phyloP scores from a whole-genome alignment of 1,139 yeast genomes.

The Suzukiozyma palmioleophila region DNA sequence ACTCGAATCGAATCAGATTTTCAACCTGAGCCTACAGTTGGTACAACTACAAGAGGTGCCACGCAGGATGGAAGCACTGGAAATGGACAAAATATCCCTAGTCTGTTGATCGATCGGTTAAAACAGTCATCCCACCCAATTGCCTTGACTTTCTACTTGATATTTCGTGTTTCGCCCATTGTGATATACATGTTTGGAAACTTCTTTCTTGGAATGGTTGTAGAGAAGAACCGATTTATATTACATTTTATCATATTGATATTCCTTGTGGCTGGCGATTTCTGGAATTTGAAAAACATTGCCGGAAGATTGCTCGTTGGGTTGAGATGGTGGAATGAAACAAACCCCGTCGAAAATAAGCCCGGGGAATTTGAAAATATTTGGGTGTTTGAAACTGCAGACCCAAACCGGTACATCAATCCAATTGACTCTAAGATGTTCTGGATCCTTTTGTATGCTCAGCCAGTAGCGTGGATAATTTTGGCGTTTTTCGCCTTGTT shows the following conservation, averaged over 20 bases:
- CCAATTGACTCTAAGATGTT: slow-evolving; percentile 89
- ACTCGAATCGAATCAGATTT: not conserved
- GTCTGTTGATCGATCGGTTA: slow-evolving; percentile 22
- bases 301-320: slow-evolving; percentile 89
- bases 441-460: slow-evolving; percentile 73
- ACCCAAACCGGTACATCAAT: slow-evolving; percentile 75
- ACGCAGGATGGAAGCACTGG: slow-evolving; percentile 4
- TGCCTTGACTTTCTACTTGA: slow-evolving; percentile 62
- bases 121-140: slow-evolving; percentile 76
- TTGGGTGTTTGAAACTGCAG: slow-evolving; percentile 89
- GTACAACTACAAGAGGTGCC: no score
- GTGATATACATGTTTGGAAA: slow-evolving; percentile 67
- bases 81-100: slow-evolving; percentile 10
- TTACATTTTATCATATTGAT: slow-evolving; percentile 75
- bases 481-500: slow-evolving; percentile 74
- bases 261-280: slow-evolving; percentile 77
- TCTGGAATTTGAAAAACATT: slow-evolving; percentile 91
- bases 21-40: no score
- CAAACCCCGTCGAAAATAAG: slow-evolving; percentile 36
- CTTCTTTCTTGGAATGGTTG: slow-evolving; percentile 45
- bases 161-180: slow-evolving; percentile 61
- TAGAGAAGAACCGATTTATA: slow-evolving; percentile 53
- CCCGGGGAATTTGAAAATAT: slow-evolving; percentile 59
- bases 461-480: slow-evolving; percentile 72
- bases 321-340: slow-evolving; percentile 91